Conservation (phyloP, 371 early-diverging fungal genomes). For the Saksenaea vasiformis region DNA sequence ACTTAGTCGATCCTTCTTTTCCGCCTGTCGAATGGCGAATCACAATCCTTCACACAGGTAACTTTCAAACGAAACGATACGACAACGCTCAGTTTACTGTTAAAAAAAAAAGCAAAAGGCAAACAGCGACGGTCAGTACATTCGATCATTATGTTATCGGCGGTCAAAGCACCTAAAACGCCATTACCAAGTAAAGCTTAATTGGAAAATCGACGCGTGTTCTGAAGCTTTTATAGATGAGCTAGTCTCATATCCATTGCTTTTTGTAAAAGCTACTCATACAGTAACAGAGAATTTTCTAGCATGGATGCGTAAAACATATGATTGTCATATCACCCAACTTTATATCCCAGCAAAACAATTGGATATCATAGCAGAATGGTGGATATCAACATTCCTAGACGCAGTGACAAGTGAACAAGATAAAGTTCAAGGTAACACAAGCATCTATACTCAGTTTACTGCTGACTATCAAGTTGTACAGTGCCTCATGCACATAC, state of each 20-base stretch:
- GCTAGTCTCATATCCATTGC: not conserved
- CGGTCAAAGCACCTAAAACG: not conserved
- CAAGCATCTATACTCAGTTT: not conserved
- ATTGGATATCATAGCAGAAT: not conserved
- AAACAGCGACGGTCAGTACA: not conserved
- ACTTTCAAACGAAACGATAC: not conserved
- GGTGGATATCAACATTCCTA: not conserved
- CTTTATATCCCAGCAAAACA: not conserved
- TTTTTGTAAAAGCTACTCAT: not conserved
- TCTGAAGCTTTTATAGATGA: not conserved
- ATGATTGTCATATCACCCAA: not conserved
- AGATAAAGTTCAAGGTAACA: not conserved
- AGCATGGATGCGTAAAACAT: not conserved
- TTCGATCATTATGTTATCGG: not conserved
- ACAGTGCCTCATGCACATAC: not conserved
- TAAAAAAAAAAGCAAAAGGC: not conserved
- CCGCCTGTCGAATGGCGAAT: slow-evolving; percentile 2
- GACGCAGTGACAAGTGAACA: not conserved
- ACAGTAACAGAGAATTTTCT: not conserved
- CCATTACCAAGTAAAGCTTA: not conserved
- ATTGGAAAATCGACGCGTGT: not conserved
- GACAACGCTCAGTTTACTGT: not conserved
- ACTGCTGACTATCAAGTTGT: not conserved
- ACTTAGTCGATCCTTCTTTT: not conserved
- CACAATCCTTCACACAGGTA: not conserved